Base-by-base conservation (phyloP, 768 basidiomycete genomes). In the Leucogyrophana mollusca region DNA sequence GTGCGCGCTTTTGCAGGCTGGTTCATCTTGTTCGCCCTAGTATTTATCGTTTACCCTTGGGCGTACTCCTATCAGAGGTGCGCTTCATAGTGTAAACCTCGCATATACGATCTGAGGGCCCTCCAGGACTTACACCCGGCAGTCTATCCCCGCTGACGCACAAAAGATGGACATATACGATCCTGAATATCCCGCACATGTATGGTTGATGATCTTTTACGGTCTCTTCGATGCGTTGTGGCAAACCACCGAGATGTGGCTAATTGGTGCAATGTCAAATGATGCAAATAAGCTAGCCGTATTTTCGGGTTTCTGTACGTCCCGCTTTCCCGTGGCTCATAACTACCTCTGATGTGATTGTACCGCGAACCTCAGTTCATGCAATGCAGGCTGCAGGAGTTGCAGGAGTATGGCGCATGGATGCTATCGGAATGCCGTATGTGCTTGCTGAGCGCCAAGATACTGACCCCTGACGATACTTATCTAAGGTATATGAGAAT, bases 171-270 rank as follows among this genome's bases (percentile, higher is more conserved):
- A 88, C 57, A 79, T 87, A 39, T 68, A 58, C 18, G 45, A 56
- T 37, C 2, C 39, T 9, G 33, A 20, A 1, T 59, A 45, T 34
- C 56, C 55, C n/a, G 54, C 47, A 17, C 73, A 73, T 40, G 62
- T 85, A 14, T 73, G 74, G 64, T 66, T 91, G 9, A 88, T 82
- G 65, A 74, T 85, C 43, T 76, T 80, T 59, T 86, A 79, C 56
- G 85, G 87, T 33, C 56, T 90, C 4, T 72, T 89, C 36, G 88
- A 91, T 53, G 72, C 88, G 0, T 82, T 87, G 78, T 91, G 87
- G 85, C 89, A 90, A 61, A 88, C 85, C 2, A 79, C 78, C 0
- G 77, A 77, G 9, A 87, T 88, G 86, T 92, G 82, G n/a, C n/a
- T n/a, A n/a, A n/a, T n/a, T n/a, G n/a, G n/a, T n/a, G n/a, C n/a